Conservation (phyloP, 352 stramenopile genomes). For the Thraustochytrium sp. region DNA sequence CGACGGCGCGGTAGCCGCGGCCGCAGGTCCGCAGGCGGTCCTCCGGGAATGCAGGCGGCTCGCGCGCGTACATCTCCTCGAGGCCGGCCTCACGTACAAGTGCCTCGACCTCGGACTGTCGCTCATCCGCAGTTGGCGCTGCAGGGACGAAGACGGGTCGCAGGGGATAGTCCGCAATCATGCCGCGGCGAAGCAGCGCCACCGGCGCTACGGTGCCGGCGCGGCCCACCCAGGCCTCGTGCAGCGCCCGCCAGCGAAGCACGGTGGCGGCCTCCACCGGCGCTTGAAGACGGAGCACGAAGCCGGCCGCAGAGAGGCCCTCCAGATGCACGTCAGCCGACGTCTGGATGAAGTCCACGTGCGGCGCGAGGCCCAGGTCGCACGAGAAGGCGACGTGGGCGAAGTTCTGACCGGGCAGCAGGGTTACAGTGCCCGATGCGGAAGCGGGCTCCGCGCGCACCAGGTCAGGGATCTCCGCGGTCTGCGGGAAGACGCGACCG, state of each 20-base stretch:
- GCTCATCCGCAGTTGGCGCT: background rate
- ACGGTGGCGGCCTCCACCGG: background rate
- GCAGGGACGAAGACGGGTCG: background rate
- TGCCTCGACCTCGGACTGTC: background rate
- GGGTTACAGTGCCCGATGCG: background rate
- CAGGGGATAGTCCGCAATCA: conserved; percentile 15
- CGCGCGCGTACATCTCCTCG: background rate
- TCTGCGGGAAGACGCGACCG: background rate
- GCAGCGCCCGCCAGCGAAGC: background rate
- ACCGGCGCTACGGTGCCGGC: background rate
- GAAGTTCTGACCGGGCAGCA: background rate
- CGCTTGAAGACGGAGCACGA: background rate
- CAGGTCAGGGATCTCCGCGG: background rate
- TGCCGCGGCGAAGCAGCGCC: background rate
- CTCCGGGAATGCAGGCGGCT: background rate
- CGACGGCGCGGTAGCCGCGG: background rate
- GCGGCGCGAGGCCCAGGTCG: background rate
- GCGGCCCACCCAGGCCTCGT: background rate
- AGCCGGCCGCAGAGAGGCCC: background rate
- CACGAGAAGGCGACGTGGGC: background rate
- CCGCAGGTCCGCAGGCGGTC: background rate
- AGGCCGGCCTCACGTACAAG: background rate
- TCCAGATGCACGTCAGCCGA: background rate
- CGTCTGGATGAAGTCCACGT: background rate
- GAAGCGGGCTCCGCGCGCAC: background rate